Base-by-base conservation (phyloP, 257 asterid species). In the Solanum clarkiae region DNA sequence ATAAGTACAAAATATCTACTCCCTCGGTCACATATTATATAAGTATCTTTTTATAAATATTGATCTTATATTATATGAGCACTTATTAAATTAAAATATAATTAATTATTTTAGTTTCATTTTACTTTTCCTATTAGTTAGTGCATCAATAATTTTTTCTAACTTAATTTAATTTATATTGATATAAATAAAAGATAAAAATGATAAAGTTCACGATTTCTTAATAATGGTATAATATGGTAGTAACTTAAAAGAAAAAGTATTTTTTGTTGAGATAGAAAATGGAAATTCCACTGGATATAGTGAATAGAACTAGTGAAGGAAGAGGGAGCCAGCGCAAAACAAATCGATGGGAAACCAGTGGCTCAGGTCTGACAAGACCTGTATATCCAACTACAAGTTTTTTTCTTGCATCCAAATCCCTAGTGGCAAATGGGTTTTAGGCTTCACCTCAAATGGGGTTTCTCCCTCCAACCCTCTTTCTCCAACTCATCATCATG, bases 381-480 rank as follows among this genome's bases (percentile, higher is more conserved):
- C 62, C 32, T 84, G 84, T 86, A 86, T 81, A 81, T 86, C 85
- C 81, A 63, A 26, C 66, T 47, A 54, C 32, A 81, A 83, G 69
- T 75, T 36, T 4, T 51, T 29, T 80, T 81, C 89, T 12, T 53
- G 20, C 80, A 56, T 36, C 80, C 84, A 13, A 70, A 62, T 42
- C 70, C 86, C 44, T 44, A 86, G 51, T 47, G 79, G 83, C 47
- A 26, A 66, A 92, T 92, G 97, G 99, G 97, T 84, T 91, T 93
- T 83, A 90, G 98, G 90, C 90, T 94, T 36, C 85, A 90, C 86
- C 88, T 92, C 86, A 95, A 90, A 84, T 93, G 94, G 97, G 86
- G 92, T 83, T 92, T 92, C 72, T 91, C 94, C 54, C 85, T 91
- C 66, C 95, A 92, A 11, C 91, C 96, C 84, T 89, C 94, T 85